Conservation (phyloP, 1,284 basidiomycete genomes). For the Pisolithus thermaeus region DNA sequence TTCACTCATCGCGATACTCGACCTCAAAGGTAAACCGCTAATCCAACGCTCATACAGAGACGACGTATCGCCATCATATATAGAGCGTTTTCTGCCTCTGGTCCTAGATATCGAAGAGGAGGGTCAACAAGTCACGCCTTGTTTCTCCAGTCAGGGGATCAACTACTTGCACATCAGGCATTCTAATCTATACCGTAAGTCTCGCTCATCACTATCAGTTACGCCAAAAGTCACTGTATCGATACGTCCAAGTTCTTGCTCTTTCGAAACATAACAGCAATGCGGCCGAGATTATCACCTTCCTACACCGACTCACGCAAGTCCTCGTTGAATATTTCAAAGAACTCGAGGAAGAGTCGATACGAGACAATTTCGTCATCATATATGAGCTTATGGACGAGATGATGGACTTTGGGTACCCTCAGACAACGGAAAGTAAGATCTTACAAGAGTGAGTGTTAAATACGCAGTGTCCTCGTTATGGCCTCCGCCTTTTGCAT, state of each 20-base stretch:
- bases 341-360: slow-evolving; percentile 98
- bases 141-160: slow-evolving; percentile 89
- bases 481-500: not conserved
- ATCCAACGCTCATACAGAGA: slow-evolving; percentile 98
- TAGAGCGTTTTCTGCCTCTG: slow-evolving; percentile 93
- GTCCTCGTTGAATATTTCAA: slow-evolving; percentile 99
- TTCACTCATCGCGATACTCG: slow-evolving; percentile 86
- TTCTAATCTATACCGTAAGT: slow-evolving; percentile 93
- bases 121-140: slow-evolving; percentile 89
- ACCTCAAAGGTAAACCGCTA: slow-evolving; percentile 97
- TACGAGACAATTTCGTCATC: slow-evolving; percentile 97
- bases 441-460: slow-evolving; percentile 88
- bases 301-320: slow-evolving; percentile 87
- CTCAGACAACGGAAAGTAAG: slow-evolving; percentile 99
- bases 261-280: slow-evolving; percentile 95
- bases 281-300: slow-evolving; percentile 94
- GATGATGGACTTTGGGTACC: slow-evolving; percentile 99
- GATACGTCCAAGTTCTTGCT: slow-evolving; percentile 70
- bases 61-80: slow-evolving; percentile 84
- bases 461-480: not conserved
- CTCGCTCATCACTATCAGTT: not conserved
- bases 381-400: slow-evolving; percentile 98
- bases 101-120: slow-evolving; percentile 98
- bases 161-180: slow-evolving; percentile 99
- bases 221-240: not conserved